Conservation (phyloP, 768 basidiomycete species). For the Tremella yokohamensis region DNA sequence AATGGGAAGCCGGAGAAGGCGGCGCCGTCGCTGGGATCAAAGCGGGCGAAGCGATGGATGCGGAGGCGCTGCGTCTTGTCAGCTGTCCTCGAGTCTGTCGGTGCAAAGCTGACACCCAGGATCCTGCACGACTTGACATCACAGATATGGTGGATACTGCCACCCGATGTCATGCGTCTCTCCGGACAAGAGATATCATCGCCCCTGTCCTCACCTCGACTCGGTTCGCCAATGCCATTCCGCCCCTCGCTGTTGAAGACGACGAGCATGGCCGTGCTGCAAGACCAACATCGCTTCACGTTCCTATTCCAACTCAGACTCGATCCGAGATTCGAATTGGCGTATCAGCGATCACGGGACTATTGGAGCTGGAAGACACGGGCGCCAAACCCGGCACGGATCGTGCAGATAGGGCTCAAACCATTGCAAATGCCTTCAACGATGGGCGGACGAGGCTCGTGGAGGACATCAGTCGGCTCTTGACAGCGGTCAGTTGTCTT, state of each 20-base stretch:
- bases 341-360: slow-evolving; percentile 75
- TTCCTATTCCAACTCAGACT: slow-evolving; percentile 37
- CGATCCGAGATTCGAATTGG: slow-evolving; percentile 58
- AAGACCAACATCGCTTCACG: slow-evolving; percentile 21
- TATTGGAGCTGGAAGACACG: slow-evolving; percentile 71
- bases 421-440: slow-evolving; percentile 64
- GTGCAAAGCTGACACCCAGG: slow-evolving; percentile 50
- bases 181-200: slow-evolving; percentile 21
- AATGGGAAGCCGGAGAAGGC: slow-evolving; percentile 70
- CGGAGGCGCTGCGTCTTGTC: slow-evolving; percentile 57
- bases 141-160: slow-evolving; percentile 64
- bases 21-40: slow-evolving; percentile 64
- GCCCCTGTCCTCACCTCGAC: slow-evolving; percentile 20
- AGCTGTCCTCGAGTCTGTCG: slow-evolving; percentile 43
- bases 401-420: slow-evolving; percentile 64
- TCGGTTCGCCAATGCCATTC: slow-evolving; percentile 22
- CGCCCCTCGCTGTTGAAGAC: slow-evolving; percentile 47
- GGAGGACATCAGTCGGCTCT: slow-evolving; percentile 60
- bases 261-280: slow-evolving; percentile 6
- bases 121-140: slow-evolving; percentile 66
- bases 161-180: slow-evolving; percentile 62
- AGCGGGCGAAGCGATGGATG: slow-evolving; percentile 55
- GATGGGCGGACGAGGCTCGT: slow-evolving; percentile 63
- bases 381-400: slow-evolving; percentile 67
- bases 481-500: slow-evolving; percentile 59